These are phyloP conservation scores for Rhamnella rubrinervis DNA, from an alignment of 331 rosid species.

Conservation along the genomic window DNA sequence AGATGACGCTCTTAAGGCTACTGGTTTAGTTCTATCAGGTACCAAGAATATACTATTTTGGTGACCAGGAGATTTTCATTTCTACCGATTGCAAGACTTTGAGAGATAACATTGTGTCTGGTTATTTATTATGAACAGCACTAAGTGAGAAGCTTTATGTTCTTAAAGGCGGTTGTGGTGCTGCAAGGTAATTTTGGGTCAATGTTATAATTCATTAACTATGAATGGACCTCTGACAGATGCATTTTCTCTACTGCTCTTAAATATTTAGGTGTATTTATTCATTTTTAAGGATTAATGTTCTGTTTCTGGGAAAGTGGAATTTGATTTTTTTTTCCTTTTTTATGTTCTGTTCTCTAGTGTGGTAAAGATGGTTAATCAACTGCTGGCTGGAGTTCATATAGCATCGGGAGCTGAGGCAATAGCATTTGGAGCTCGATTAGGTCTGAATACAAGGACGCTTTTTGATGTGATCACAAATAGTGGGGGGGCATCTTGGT, in stretches of 20 bases:
- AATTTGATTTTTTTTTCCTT: constrained; percentile 14
- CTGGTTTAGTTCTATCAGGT: constrained; percentile 86
- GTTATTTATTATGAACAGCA: constrained; percentile 54
- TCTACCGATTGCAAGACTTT: constrained; percentile 20
- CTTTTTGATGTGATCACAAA: constrained; percentile 72
- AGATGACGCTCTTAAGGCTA: constrained; percentile 75
- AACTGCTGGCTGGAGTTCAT: constrained; percentile 98
- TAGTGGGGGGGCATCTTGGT: constrained; percentile 93
- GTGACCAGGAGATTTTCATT: constrained; percentile 18
- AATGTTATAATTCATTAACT: not conserved
- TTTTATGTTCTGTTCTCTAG: constrained; percentile 46
- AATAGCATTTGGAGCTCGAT: constrained; percentile 89
- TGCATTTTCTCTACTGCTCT: not conserved
- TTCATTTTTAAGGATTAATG: not conserved
- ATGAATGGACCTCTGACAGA: constrained; percentile 11
- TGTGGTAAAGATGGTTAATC: constrained; percentile 94
- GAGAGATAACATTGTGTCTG: constrained; percentile 27
- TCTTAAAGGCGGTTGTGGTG: constrained; percentile 85
- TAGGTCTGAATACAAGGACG: constrained; percentile 75
- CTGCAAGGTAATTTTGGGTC: constrained; percentile 71
- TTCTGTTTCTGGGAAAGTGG: not conserved
- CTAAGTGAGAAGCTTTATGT: constrained; percentile 93
- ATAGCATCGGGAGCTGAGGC: constrained; percentile 96
- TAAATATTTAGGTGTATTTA: not conserved
- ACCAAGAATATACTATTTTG: constrained; percentile 23